A percentile compares a stretch with the other conserved stretches of the same genome.
Evolutionary conservation across 2,329 filamentous ascomycete species (phyloP).

Genomic region (Colletotrichum ledebouriae): DNA sequence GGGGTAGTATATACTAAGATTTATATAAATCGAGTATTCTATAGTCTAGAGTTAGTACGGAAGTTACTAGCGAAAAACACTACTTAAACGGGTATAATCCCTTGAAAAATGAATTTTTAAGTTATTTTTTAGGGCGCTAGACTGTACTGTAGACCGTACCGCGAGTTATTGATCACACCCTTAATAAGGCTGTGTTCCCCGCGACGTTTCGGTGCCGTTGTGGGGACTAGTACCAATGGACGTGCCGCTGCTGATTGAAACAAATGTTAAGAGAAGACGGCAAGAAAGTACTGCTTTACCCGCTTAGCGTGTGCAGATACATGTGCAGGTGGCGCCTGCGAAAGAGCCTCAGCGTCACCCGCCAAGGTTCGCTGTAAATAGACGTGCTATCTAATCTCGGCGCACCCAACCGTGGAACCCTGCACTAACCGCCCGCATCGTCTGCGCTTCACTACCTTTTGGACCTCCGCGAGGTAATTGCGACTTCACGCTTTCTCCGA

Average conservation of each 20-base stretch:
- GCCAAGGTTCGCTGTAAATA: conserved; percentile 32
- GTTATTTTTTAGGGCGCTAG: no score
- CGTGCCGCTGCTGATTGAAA: conserved; percentile 27
- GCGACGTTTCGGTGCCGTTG: conserved; percentile 29
- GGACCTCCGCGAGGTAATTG: conserved; percentile 1
- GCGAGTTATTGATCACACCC: no score
- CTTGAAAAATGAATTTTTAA: no score
- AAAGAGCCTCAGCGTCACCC: conserved; percentile 28
- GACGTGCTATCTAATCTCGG: conserved; percentile 29
- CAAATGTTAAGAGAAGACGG: neutral
- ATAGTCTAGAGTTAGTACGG: no score
- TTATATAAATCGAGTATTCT: no score
- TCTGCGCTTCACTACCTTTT: conserved; percentile 3
- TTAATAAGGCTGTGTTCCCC: conserved; percentile 16
- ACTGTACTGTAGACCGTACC: no score
- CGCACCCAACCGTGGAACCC: conserved; percentile 22
- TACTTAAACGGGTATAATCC: no score
- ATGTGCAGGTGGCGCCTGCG: conserved; percentile 12
- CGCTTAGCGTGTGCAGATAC: neutral
- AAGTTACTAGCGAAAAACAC: no score
- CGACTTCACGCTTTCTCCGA: neutral
- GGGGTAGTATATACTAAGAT: no score
- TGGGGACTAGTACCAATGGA: conserved; percentile 8
- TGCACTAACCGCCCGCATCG: conserved; percentile 28
- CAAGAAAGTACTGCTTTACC: neutral